Evolutionary conservation across 176 grass and related monocot species (phyloP), one percentile per base, ranked within the genome.

Genomic region (Phragmites australis): DNA sequence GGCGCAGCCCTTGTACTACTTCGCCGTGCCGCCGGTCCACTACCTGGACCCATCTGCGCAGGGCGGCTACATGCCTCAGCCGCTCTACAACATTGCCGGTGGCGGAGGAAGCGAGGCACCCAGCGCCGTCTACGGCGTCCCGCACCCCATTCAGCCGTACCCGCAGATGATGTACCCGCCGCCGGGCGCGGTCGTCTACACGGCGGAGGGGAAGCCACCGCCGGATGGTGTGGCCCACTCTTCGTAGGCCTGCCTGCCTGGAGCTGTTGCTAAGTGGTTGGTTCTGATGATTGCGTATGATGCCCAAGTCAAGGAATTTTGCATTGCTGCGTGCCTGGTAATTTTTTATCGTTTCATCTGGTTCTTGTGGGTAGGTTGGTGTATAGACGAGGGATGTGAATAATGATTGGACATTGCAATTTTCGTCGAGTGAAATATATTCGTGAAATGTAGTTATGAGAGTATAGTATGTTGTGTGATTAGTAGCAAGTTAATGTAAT

Each of bases 1-100:
- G 81, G 40, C 81, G 43, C 86, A 87, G 70, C 84, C 87, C 31
- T 44, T 91, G 60, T 91, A 89, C 77, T 87, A 89, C 72, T 37
- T 83, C 72, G 81, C 92, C 6, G 17, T 75, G 19, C 80, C 19
- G 46, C 89, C 78, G 17, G 76, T 79, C 75, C 79, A 80, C 57
- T 89, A 86, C 78, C 74, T 88, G 58, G 67, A 88, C 50, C 72
- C 55, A 57, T 25, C 88, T 1, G 65, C 65, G 30, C 88, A 82
- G 83, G 49, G 57, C 57, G 65, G 72, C 47, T 86, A 77, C 88
- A 65, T 89, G 57, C 83, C 83, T 12, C 72, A 48, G 6, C 78
- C 88, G 49, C 22, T 82, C 57, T 89, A 85, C 76, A 70, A 85
- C 77, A 76, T 85, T 22, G 72, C 85, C 65, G 78, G 54, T 23